Base-by-base conservation (phyloP, 108 stramenopile species). In the Nannochloropsis granulata region DNA sequence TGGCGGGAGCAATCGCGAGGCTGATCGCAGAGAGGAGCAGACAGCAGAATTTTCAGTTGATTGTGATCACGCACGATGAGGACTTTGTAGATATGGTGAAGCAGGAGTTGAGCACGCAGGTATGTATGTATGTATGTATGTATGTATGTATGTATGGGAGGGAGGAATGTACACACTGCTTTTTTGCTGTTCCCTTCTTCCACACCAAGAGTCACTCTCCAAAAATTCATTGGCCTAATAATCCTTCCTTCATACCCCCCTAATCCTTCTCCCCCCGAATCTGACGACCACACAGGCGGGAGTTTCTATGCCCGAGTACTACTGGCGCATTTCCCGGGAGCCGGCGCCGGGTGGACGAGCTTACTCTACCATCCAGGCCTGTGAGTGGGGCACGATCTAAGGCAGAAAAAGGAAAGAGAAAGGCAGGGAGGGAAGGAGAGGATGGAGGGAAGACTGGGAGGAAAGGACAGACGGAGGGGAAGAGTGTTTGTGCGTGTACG, bases 41-140 rank as follows among this genome's bases (percentile, higher is more conserved):
- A 23, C 98, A 98, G 91, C 88, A 88, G 56, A 97, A 98, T 91
- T 98, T 99, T 86, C 99, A 98, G 91, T 91, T 99, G 78, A 87
- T 99, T 43, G 83, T 95, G 78, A 99, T 99, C 87, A 99, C 99
- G 9, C 99, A 99, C 91, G 99, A 99, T 82, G 97, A 98, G 87
- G 98, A 98, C 34, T 99, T 99, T 90, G 95, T 98, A 13, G 84
- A 86, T 24, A 94, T 94, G 93, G 94, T 98, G 94, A 94, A 95
- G 82, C 92, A 92, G 24, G 95, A 97, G 81, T 86, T 98, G 42
- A 85, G 93, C 10, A 84, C 93, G 10, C 94, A 93, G 56, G 56
- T 71, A 3, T n/a, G 56, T n/a, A n/a, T n/a, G 2, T 11, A n/a
- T 7, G 56, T 0, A n/a, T 5, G 21, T 7, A n/a, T 2, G 16